These are phyloP conservation scores for Leccinellum rugosiceps DNA, from an alignment of 768 basidiomycete genomes.

Conservation along the genomic window DNA sequence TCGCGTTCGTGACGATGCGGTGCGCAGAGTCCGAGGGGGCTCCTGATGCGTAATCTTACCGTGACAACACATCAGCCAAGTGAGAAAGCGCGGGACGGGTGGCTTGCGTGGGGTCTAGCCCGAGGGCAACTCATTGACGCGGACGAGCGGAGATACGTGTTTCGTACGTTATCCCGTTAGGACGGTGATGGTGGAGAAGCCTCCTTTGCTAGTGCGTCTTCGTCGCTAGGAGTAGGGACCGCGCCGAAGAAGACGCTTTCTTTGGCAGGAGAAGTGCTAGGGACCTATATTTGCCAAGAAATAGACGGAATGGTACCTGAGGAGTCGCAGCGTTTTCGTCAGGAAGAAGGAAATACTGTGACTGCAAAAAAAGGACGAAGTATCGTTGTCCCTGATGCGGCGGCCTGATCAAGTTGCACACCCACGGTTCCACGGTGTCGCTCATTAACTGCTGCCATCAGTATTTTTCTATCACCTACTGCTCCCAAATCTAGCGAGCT, in stretches of 20 bases:
- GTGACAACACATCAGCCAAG: constrained; percentile 6
- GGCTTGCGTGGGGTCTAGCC: neutral
- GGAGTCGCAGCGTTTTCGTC: neutral
- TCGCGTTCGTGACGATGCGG: neutral
- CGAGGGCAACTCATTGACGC: constrained; percentile 1
- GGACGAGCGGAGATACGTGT: constrained; percentile 4
- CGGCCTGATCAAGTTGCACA: no score
- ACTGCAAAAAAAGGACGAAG: no score
- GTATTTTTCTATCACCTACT: no score
- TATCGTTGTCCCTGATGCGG: no score
- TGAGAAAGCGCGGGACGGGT: neutral
- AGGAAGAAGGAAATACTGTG: neutral
- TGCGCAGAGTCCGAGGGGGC: neutral
- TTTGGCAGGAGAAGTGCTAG: constrained; percentile 17
- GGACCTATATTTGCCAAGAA: neutral
- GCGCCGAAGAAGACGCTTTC: constrained; percentile 10
- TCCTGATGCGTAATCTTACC: neutral
- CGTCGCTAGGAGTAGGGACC: constrained; percentile 4
- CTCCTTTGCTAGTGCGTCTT: neutral
- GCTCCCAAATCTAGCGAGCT: no score
- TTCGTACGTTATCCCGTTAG: constrained; percentile 16
- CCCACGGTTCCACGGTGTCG: no score
- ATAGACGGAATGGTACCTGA: neutral
- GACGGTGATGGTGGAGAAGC: constrained; percentile 16
- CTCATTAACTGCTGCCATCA: no score